A percentile compares a stretch with the other conserved stretches of the same genome.
Evolutionary conservation across 257 asterid genomes (phyloP).

Genomic region (Solanum gracilifrons): DNA sequence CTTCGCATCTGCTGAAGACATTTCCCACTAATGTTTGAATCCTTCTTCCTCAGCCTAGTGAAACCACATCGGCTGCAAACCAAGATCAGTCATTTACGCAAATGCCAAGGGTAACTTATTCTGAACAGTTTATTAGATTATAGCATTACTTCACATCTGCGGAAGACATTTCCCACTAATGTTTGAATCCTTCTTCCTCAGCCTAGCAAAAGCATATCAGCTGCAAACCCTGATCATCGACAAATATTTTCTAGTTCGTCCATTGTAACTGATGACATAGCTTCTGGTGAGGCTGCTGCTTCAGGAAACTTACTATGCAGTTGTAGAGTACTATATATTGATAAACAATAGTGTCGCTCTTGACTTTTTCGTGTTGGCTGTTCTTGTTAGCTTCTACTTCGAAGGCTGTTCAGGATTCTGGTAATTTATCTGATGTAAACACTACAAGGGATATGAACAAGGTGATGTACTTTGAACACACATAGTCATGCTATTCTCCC

Average conservation of each 20-base stretch:
- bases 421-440: constrained; percentile 4
- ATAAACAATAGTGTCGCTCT: not conserved
- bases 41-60: constrained; percentile 18
- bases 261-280: constrained; percentile 5
- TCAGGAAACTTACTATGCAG: not conserved
- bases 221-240: not conserved
- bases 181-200: constrained; percentile 9
- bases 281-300: constrained; percentile 12
- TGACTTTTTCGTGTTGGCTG: not conserved
- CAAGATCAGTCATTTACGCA: constrained; percentile 11
- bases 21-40: not conserved
- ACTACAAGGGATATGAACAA: constrained; percentile 18
- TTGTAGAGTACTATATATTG: constrained; percentile 9
- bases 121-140: not conserved
- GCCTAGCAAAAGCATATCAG: constrained; percentile 8
- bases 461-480: constrained; percentile 22
- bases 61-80: not conserved
- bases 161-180: not conserved
- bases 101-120: constrained; percentile 21
- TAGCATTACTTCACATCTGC: not conserved
- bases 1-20: not conserved
- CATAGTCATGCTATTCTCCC: not conserved
- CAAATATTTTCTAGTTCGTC: constrained; percentile 3
- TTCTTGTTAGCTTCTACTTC: constrained; percentile 9
- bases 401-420: constrained; percentile 12